Base-by-base conservation (phyloP, 495 filamentous ascomycete species). In the Pseudoneurospora amorphoporcata region DNA sequence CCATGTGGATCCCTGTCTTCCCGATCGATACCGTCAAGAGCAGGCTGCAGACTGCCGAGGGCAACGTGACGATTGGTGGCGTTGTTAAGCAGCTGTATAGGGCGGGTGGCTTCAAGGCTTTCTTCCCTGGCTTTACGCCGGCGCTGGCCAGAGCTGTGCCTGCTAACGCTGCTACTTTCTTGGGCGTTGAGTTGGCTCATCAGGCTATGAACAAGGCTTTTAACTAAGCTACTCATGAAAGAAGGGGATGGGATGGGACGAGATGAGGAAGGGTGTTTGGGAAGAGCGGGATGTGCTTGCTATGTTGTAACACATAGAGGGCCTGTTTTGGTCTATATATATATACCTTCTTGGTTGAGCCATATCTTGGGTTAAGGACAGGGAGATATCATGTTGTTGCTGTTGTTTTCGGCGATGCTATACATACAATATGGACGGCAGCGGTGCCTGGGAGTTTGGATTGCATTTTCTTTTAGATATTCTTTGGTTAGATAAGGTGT, bases 1-100 rank as follows among this genome's bases (percentile, higher is more conserved):
- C 95, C 32, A 99, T 99, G 96, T 99, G 95, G 95, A 92, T 98
- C 73, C 93, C 97, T 35, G 94, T 99, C 23, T 99, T 99, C 87
- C 95, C 95, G 6, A 86, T 99, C 70, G 95, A 99, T 78, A 99
- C 95, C 0, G 89, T 99, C 81, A 99, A 99, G 88, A 93, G 89
- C 71, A 86, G 94, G 69, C 81, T 99, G 80, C 95, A 99, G 87
- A 95, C 93, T 53, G 92, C 93, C 35, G 92, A 95, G 74, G 94
- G 94, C 19, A 90, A 90, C 72, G 91, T 93, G 35, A 95, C 92
- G 2, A 91, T 99, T 43, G 86, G 90, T 1, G 90, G 92, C 2
- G 91, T 94, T 3, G 87, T 98, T 58, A 86, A 86, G 74, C 87
- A 92, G 35, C 82, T 99, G 35, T 97, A 97, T 76, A 88, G 82